Evolutionary conservation across 2,329 filamentous ascomycete species (phyloP), one percentile per base, ranked within the genome.

Genomic region (Stagonosporopsis cucurbitacearum): DNA sequence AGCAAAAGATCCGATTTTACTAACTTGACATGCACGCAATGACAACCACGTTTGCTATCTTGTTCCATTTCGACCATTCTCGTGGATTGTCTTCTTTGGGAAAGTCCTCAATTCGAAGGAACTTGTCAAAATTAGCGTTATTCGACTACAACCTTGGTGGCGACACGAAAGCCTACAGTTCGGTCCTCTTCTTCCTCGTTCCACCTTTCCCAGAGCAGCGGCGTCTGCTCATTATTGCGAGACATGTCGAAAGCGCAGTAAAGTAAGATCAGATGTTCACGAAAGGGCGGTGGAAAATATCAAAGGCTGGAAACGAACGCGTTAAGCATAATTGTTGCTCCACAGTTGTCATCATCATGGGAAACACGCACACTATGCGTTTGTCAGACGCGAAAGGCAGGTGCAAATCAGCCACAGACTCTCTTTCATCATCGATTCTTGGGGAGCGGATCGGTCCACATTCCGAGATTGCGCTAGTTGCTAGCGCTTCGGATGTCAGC

Each of bases 1-100:
- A 15, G n/a, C n/a, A 20, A 22, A 2, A 9, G 15, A 20, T 25
- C 26, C 28, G 1, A 13, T 4, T 4, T 11, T 20, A 56, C 69
- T 35, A 60, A 78, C 76, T 77, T 4, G 80, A 74, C 80, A 84
- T 83, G 33, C 76, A 66, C 4, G 81, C 80, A 51, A 83, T 82
- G 46, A 82, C 77, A 12, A 70, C 74, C 26, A 83, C 79, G 55
- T 84, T 84, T 42, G 74, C 63, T 64, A 83, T 71, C 60, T 83
- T 83, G 56, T 71, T 76, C 44, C 66, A 64, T 55, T 67, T 66
- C 11, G 70, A 66, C 81, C 81, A 83, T 67, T 77, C 71, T 59
- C 79, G 69, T 17, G 81, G 80, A 58, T 82, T 79, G 20, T 76
- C 76, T 6, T 72, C 62, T 59, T 79, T 78, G 41, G 67, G 54